Percentiles rank a stretch among this genome's conserved stretches.
These are phyloP conservation scores for Aspergillus pseudoterreus DNA, from an alignment of 2,329 filamentous ascomycete genomes.

Conservation along the genomic window DNA sequence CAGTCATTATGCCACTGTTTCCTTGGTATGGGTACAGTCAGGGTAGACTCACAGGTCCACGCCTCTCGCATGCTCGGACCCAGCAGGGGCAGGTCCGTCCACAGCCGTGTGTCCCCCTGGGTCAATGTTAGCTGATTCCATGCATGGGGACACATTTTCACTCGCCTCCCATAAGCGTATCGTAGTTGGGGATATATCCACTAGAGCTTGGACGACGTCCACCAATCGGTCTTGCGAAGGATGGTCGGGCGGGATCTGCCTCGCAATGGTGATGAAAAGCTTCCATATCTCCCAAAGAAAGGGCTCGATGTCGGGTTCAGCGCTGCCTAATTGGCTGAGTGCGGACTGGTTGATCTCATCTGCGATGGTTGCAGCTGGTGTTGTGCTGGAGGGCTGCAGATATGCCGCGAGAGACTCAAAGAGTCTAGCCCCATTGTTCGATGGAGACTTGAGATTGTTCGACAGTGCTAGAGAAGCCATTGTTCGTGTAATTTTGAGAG, in stretches of 20 bases:
- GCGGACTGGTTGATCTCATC: conserved; percentile 5
- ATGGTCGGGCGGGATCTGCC: conserved; percentile 8
- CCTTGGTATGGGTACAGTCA: neutral
- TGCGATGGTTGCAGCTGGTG: conserved; percentile 1
- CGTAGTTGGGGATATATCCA: conserved; percentile 4
- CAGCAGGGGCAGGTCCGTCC: conserved; percentile 10
- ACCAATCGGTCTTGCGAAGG: conserved; percentile 8
- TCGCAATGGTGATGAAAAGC: conserved; percentile 2
- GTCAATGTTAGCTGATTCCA: neutral
- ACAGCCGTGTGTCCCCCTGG: conserved; percentile 1
- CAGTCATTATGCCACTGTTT: neutral
- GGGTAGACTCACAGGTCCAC: conserved; percentile 6
- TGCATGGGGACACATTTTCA: neutral
- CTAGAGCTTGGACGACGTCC: conserved; percentile 6
- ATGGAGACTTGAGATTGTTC: neutral
- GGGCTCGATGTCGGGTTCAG: neutral
- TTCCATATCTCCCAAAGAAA: conserved; percentile 10
- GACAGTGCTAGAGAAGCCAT: conserved; percentile 3
- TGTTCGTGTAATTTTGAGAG: neutral
- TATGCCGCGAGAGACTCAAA: conserved; percentile 5
- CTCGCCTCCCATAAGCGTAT: conserved; percentile 8
- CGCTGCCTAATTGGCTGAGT: neutral
- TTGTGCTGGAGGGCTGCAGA: conserved; percentile 1
- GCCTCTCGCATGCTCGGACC: conserved; percentile 10
- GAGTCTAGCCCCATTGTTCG: neutral